A percentile compares a stretch with the other conserved stretches of the same genome.
phyloP scores from a whole-genome alignment of 306 rosid genomes.

The Sechiopsis laciniata region DNA sequence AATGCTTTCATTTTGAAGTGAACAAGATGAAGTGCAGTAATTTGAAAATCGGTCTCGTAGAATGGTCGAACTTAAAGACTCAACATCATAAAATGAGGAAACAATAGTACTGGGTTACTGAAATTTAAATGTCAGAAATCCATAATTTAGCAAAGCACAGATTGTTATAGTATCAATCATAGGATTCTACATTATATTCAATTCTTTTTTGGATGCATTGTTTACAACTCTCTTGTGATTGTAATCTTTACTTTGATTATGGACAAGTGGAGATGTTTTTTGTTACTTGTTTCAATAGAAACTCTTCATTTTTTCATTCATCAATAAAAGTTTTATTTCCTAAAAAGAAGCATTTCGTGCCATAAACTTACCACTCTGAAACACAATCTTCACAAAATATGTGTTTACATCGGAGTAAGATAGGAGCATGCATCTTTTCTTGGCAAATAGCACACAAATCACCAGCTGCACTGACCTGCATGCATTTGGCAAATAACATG shows the following conservation, averaged over 20 bases:
- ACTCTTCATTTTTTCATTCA: too few species aligned
- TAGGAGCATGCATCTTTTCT: slow-evolving; percentile 97
- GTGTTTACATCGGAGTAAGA: slow-evolving; percentile 90
- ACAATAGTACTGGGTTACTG: not conserved
- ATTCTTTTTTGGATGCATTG: too few species aligned
- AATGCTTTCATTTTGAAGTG: not conserved
- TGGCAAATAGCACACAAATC: slow-evolving; percentile 99
- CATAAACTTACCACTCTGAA: slow-evolving; percentile 74
- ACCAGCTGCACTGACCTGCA: slow-evolving; percentile 83
- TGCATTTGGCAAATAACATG: slow-evolving; percentile 35
- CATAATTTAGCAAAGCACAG: not conserved
- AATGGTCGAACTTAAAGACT: not conserved
- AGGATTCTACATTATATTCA: not conserved
- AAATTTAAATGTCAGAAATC: not conserved
- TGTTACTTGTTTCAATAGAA: too few species aligned
- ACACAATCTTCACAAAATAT: slow-evolving; percentile 97
- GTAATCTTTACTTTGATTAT: too few species aligned
- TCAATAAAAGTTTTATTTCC: too few species aligned
- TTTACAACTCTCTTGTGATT: too few species aligned
- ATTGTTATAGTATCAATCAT: not conserved
- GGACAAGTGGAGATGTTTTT: too few species aligned
- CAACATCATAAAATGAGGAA: not conserved
- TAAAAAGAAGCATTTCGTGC: not conserved
- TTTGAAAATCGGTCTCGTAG: not conserved
- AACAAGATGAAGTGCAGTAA: not conserved